Evolutionary conservation across 2,329 filamentous ascomycete genomes (phyloP).

Genomic region (Aspergillus sp.): DNA sequence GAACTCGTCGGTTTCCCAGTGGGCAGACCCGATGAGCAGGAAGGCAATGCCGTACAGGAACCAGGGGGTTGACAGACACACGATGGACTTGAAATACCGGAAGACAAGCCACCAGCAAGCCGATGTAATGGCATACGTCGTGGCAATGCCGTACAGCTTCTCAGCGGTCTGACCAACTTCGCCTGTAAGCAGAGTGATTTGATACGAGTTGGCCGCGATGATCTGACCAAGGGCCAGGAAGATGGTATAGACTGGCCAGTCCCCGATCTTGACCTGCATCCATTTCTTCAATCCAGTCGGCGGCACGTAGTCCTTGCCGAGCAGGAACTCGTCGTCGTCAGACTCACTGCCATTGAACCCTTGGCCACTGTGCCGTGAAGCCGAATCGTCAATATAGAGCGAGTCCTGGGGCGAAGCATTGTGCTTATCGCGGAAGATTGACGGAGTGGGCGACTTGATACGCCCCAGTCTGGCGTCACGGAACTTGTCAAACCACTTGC

Average conservation of each 20-base stretch:
- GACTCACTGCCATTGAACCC: constrained; percentile 33
- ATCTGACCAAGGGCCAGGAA: constrained; percentile 64
- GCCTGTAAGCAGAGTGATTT: constrained; percentile 67
- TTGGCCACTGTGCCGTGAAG: background rate
- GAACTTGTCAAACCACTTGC: constrained; percentile 64
- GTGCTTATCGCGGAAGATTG: constrained; percentile 33
- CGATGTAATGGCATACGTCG: constrained; percentile 59
- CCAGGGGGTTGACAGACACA: constrained; percentile 60
- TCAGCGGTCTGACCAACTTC: constrained; percentile 59
- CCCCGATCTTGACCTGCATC: constrained; percentile 58
- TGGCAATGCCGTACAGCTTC: constrained; percentile 61
- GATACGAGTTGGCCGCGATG: constrained; percentile 66
- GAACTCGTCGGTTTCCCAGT: no score
- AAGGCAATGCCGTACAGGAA: constrained; percentile 55
- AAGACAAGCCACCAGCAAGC: constrained; percentile 64
- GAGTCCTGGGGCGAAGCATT: constrained; percentile 37
- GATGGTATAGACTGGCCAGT: constrained; percentile 65
- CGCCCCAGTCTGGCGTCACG: constrained; percentile 59
- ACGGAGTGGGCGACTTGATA: constrained; percentile 42
- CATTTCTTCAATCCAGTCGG: constrained; percentile 57
- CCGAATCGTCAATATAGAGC: constrained; percentile 51
- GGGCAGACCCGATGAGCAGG: constrained; percentile 57
- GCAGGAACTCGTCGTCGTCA: constrained; percentile 58
- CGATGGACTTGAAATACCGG: constrained; percentile 57
- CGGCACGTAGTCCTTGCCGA: constrained; percentile 56